Base-by-base conservation (phyloP, 208 protist genomes). In the Crithidia sp. region DNA sequence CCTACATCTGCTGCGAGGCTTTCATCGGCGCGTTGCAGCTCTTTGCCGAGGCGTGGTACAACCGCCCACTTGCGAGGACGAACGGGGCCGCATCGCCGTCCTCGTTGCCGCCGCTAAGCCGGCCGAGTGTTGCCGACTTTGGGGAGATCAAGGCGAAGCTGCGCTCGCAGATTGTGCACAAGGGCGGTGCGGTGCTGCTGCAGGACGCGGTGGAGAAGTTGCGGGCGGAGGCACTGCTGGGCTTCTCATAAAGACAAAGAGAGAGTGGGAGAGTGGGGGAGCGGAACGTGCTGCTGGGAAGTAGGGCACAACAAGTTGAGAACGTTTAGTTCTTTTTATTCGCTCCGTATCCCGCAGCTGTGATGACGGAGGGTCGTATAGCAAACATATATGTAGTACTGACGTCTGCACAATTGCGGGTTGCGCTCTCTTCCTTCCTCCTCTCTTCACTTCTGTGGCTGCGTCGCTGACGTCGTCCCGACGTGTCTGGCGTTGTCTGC, bases 91-190 rank as follows among this genome's bases (percentile, higher is more conserved):
- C 39, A 13, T 40, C 43, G 14, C 12, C 17, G 4, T 45, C 39
- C 5, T 40, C 74, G 8, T 4, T 59, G 19, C 59, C 56, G n/a
- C 66, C 67, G 4, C 61, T 41, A 2, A 45, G 41, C 16, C 66
- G 61, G 16, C 74, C 69, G 5, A 78, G 74, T 45, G 54, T 87
- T 19, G 78, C 78, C 2, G 57, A 68, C 28, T 87, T 87, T 41
- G 71, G 71, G 7, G 57, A 66, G 4, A 39, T 79, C 14, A 81
- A 70, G 47, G 59, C 59, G 17, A 37, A 39, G 12, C 57, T 87
- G 57, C 74, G 74, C 4, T 47, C 56, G 43, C 54, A 65, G 39
- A n/a, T 86, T 9, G 13, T 82, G 28, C 56, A 47, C 44, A 74
- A 71, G 19, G 70, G 69, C 5, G 77, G 67, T 4, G 65, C 49